Percentiles rank a stretch among this genome's conserved stretches.
These are phyloP conservation scores for Aspergillus quadricinctus DNA, from an alignment of 2,329 filamentous ascomycete genomes.

Conservation along the genomic window DNA sequence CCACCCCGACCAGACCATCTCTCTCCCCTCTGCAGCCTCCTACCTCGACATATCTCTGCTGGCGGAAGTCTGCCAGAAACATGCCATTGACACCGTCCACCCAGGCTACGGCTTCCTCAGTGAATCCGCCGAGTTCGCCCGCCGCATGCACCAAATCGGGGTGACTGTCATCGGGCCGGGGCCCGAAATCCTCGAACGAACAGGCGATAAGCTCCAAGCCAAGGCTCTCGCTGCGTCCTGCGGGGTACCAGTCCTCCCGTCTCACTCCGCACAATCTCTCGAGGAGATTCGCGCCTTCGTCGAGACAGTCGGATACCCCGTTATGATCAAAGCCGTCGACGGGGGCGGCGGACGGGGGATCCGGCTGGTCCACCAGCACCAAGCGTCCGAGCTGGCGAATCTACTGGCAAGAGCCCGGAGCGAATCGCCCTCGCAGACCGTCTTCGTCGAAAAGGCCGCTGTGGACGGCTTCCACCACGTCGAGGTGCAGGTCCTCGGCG, in stretches of 20 bases:
- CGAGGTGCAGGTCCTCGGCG: conserved; percentile 58
- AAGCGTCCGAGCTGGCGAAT: conserved; percentile 40
- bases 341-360: conserved; percentile 60
- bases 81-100: conserved; percentile 54
- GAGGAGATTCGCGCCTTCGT: conserved; percentile 55
- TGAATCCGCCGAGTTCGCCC: conserved; percentile 50
- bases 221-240: conserved; percentile 50
- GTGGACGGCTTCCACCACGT: conserved; percentile 58
- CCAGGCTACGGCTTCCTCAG: conserved; percentile 62
- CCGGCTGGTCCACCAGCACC: conserved; percentile 45
- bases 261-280: conserved; percentile 38
- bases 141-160: conserved; percentile 44
- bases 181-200: conserved; percentile 53
- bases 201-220: conserved; percentile 54
- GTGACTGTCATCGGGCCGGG: conserved; percentile 53
- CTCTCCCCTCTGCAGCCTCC: conserved; percentile 47
- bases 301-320: conserved; percentile 47
- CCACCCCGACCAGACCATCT: conserved; percentile 46
- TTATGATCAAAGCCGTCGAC: conserved; percentile 63
- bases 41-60: conserved; percentile 53
- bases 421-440: conserved; percentile 55
- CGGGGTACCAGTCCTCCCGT: conserved; percentile 49
- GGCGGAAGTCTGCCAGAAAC: conserved; percentile 44
- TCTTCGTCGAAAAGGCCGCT: conserved; percentile 61
- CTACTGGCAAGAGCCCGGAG: conserved; percentile 49